Evolutionary conservation across 805 yeast species (phyloP).

Genomic region (Pichia ethanolica): DNA sequence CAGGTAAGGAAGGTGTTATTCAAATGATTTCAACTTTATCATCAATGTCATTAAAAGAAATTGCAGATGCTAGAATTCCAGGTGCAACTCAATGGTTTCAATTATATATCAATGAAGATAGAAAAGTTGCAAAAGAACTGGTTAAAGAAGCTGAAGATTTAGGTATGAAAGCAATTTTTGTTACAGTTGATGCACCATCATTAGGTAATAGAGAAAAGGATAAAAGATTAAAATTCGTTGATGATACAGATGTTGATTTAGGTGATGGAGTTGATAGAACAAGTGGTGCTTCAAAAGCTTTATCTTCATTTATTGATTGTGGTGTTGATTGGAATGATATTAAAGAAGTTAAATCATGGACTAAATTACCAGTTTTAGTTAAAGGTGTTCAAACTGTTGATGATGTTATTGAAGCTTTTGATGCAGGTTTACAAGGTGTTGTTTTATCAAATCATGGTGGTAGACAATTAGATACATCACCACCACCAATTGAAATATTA

Average conservation of each 20-base stretch:
- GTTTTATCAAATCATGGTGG: conserved; percentile 89
- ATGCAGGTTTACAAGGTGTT: conserved; percentile 68
- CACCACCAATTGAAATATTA: conserved; percentile 69
- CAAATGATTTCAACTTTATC: conserved; percentile 95
- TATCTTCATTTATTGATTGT: conserved; percentile 79
- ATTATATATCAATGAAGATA: conserved; percentile 73
- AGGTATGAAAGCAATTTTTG: conserved; percentile 75
- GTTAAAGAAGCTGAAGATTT: conserved; percentile 65
- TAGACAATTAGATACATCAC: conserved; percentile 73
- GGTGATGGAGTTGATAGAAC: conserved; percentile 48
- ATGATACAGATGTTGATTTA: conserved; percentile 38
- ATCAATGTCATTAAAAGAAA: conserved; percentile 81
- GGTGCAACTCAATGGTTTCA: conserved; percentile 85
- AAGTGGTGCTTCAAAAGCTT: conserved; percentile 82
- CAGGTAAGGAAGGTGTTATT: conserved; percentile 59
- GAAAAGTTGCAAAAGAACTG: conserved; percentile 51
- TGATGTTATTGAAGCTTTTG: conserved; percentile 68
- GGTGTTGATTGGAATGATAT: conserved; percentile 60
- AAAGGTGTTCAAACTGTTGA: conserved; percentile 84
- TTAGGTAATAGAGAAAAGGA: conserved; percentile 82
- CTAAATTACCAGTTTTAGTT: conserved; percentile 59
- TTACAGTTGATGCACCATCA: conserved; percentile 91
- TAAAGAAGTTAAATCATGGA: conserved; percentile 43
- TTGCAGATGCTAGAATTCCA: conserved; percentile 58
- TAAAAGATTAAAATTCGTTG: conserved; percentile 25